Evolutionary conservation across 768 basidiomycete species (phyloP).

Genomic region (Cystobasidium ongulense): DNA sequence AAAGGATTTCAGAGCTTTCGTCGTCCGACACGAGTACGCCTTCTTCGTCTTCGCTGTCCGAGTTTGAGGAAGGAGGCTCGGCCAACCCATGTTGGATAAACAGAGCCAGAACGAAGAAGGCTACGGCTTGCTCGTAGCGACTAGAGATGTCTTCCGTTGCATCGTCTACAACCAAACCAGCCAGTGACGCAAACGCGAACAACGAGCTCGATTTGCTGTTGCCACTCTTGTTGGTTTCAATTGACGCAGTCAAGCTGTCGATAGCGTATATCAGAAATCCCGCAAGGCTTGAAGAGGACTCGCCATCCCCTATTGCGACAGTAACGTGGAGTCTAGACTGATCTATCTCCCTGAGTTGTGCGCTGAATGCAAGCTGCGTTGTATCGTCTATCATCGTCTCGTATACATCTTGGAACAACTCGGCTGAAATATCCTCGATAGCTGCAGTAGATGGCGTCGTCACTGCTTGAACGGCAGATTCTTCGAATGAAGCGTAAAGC

Average conservation of each 20-base stretch:
- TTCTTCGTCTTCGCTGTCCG: neutral
- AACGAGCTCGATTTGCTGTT: neutral
- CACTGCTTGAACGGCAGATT: neutral
- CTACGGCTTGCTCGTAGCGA: neutral
- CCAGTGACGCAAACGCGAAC: neutral
- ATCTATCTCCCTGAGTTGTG: neutral
- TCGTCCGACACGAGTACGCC: neutral
- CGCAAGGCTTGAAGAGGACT: neutral
- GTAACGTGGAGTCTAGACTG: neutral
- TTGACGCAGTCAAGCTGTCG: neutral
- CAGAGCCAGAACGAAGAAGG: neutral
- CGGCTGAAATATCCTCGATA: conserved; percentile 10
- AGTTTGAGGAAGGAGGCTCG: neutral
- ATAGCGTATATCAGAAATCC: neutral
- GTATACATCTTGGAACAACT: neutral
- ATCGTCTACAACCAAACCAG: neutral
- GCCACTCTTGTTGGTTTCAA: neutral
- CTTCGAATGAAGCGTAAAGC: neutral
- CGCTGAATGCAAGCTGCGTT: neutral
- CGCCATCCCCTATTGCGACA: neutral
- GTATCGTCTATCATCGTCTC: neutral
- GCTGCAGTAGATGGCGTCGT: neutral
- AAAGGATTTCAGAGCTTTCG: neutral
- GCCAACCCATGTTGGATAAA: conserved; percentile 8
- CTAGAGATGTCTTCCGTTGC: neutral